These are phyloP conservation scores for Vicia faba DNA, from an alignment of 306 rosid species.

Conservation along the genomic window DNA sequence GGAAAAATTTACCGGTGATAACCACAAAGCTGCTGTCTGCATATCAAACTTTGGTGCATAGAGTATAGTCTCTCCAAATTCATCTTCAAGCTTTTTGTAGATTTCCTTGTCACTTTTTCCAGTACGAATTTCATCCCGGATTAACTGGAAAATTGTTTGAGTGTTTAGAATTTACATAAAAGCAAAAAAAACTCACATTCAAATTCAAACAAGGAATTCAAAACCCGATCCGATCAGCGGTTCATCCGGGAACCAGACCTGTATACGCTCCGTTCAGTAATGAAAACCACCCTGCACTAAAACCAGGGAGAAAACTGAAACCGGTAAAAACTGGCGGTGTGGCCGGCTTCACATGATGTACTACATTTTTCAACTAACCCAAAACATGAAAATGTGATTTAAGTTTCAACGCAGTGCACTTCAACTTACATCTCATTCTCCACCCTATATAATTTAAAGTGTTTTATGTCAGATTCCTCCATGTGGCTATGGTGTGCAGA, in stretches of 20 bases:
- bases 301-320: no score
- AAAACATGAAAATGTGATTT: no score
- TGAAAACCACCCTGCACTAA: no score
- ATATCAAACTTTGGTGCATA: conserved; percentile 89
- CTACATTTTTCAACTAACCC: no score
- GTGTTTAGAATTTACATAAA: conserved; percentile 24
- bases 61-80: conserved; percentile 81
- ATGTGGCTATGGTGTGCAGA: no score
- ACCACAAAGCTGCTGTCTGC: conserved; percentile 92
- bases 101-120: conserved; percentile 86
- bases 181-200: conserved; percentile 12
- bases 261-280: neutral
- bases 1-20: conserved; percentile 65
- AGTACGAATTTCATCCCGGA: conserved; percentile 80
- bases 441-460: no score
- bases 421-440: no score
- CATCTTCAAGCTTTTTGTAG: conserved; percentile 75
- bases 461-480: no score
- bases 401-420: no score
- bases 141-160: conserved; percentile 57
- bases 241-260: conserved; percentile 43
- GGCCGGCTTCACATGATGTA: no score
- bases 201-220: neutral
- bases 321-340: no score
- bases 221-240: neutral